A percentile compares a stretch with the other conserved stretches of the same genome.
phyloP scores from a whole-genome alignment of 2,329 filamentous ascomycete genomes.

The Truncatella angustata region DNA sequence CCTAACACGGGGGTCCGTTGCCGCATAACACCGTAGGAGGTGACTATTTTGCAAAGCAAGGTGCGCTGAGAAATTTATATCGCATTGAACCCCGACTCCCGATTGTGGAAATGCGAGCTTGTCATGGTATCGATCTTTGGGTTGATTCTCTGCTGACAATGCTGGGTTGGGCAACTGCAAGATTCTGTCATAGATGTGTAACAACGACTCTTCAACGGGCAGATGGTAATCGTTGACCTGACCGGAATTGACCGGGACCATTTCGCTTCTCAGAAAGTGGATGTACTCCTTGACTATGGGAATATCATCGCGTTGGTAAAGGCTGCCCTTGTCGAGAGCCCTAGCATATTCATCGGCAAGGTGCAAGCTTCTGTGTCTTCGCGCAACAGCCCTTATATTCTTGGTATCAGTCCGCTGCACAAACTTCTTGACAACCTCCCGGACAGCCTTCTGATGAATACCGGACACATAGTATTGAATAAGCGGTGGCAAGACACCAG shows the following conservation, averaged over 20 bases:
- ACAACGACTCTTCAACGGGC: constrained; percentile 32
- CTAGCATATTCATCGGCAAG: constrained; percentile 55
- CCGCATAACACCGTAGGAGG: constrained; percentile 79
- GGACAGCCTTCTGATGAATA: constrained; percentile 45
- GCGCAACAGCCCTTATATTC: constrained; percentile 40
- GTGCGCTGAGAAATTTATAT: constrained; percentile 88
- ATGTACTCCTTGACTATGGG: constrained; percentile 47
- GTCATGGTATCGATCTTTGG: constrained; percentile 54
- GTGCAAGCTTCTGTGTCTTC: constrained; percentile 54
- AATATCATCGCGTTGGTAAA: constrained; percentile 39
- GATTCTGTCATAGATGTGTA: constrained; percentile 39
- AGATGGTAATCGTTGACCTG: constrained; percentile 32
- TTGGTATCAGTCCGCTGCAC: constrained; percentile 18
- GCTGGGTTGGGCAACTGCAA: constrained; percentile 47
- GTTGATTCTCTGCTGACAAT: constrained; percentile 47
- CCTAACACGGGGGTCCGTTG: constrained; percentile 73
- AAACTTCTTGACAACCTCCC: constrained; percentile 39
- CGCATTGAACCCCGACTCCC: constrained; percentile 80
- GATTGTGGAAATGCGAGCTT: constrained; percentile 74
- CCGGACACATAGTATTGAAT: constrained; percentile 49
- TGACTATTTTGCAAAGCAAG: constrained; percentile 81
- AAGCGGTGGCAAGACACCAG: constrained; percentile 18
- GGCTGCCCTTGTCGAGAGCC: constrained; percentile 44
- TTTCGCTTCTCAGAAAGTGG: constrained; percentile 42
- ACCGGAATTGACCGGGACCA: constrained; percentile 20